Percentiles rank a stretch among this genome's conserved stretches.
Evolutionary conservation across 1,284 basidiomycete species (phyloP).

Genomic region (Pulchroboletus neoregius): DNA sequence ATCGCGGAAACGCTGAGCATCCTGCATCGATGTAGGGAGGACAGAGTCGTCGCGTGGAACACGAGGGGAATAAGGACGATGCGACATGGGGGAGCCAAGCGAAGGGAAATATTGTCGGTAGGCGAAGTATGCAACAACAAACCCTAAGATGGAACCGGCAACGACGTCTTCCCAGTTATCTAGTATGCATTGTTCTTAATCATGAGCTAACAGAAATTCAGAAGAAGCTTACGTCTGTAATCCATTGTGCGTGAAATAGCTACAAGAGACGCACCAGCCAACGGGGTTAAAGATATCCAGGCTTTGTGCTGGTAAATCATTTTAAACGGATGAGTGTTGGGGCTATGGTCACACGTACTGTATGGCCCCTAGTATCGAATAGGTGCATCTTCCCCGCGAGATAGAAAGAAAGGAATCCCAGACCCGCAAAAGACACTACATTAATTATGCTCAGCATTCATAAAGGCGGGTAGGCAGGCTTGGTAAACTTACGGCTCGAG

Average conservation of each 20-base stretch:
- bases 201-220: neutral
- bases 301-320: constrained; percentile 54
- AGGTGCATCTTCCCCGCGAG: constrained; percentile 89
- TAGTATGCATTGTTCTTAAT: constrained; percentile 28
- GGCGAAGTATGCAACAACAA: constrained; percentile 69
- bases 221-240: constrained; percentile 63
- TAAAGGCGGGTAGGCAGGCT: neutral
- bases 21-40: constrained; percentile 36
- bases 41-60: constrained; percentile 42
- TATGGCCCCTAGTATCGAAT: constrained; percentile 78
- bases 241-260: constrained; percentile 92
- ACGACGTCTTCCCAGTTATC: constrained; percentile 90
- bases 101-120: constrained; percentile 81
- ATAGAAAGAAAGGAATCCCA: constrained; percentile 88
- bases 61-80: constrained; percentile 76
- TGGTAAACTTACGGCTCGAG: constrained; percentile 60
- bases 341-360: constrained; percentile 43
- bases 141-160: constrained; percentile 75
- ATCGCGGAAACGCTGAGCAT: constrained; percentile 12
- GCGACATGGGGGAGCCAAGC: constrained; percentile 54
- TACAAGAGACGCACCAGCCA: constrained; percentile 78
- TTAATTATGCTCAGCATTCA: constrained; percentile 6
- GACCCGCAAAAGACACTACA: constrained; percentile 85
- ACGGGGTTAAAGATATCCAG: constrained; percentile 78
- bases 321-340: neutral